phyloP scores from a whole-genome alignment of 2,329 filamentous ascomycete species.

The Magnaporthiopsis incrustans region DNA sequence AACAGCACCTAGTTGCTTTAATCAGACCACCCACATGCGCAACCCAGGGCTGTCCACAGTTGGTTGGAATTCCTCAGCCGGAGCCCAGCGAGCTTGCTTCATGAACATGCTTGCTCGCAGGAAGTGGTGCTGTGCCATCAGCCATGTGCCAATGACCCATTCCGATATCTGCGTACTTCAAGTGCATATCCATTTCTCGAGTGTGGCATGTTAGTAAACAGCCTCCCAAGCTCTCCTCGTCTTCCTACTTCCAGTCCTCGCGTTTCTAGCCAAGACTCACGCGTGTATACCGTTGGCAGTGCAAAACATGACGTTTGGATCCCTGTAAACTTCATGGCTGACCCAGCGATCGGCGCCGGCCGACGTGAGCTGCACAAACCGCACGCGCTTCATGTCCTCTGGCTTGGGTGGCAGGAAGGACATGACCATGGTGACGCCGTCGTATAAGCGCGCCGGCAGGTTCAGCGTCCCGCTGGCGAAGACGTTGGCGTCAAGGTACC shows the following conservation, averaged over 20 bases:
- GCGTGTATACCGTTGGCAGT: conserved; percentile 33
- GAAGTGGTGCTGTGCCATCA: conserved; percentile 36
- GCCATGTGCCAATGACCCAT: conserved; percentile 45
- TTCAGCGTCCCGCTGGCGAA: background rate
- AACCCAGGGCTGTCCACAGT: conserved; percentile 37
- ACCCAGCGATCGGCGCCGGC: conserved; percentile 36
- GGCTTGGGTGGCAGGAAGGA: conserved; percentile 23
- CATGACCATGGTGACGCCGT: conserved; percentile 32
- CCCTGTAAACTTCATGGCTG: conserved; percentile 23
- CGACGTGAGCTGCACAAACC: conserved; percentile 36
- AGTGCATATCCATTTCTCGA: background rate
- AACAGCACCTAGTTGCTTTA: no score
- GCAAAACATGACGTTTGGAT: conserved; percentile 28
- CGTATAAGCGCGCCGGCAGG: conserved; percentile 24
- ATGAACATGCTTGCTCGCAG: conserved; percentile 35
- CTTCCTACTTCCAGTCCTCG: no score
- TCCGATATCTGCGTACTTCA: conserved; percentile 47
- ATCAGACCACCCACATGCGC: conserved; percentile 35
- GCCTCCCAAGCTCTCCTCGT: background rate
- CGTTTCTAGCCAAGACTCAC: conserved; percentile 18
- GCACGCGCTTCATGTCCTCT: conserved; percentile 25
- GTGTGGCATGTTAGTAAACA: background rate
- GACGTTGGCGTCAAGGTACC: conserved; percentile 3
- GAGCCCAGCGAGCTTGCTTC: conserved; percentile 32
- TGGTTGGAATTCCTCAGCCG: conserved; percentile 31